These are phyloP conservation scores for Leccinellum rugosiceps DNA, from an alignment of 768 basidiomycete species.

Conservation along the genomic window DNA sequence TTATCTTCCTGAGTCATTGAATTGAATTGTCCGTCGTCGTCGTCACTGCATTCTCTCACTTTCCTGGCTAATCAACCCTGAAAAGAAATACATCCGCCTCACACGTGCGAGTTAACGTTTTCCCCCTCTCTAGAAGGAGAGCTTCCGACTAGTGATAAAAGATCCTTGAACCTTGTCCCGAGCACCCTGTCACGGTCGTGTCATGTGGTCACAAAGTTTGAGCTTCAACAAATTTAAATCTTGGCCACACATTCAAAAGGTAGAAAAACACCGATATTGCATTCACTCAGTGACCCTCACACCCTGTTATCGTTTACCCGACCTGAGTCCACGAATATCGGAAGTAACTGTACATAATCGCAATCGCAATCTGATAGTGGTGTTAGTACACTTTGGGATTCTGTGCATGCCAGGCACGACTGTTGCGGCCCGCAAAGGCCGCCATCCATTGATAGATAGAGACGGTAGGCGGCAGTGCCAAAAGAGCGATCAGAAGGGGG, in stretches of 20 bases:
- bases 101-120: background rate
- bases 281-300: background rate
- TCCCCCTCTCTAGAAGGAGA: background rate
- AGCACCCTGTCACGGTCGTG: background rate
- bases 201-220: background rate
- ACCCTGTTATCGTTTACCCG: background rate
- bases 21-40: background rate
- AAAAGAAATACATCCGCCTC: background rate
- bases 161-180: background rate
- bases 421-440: conserved; percentile 5
- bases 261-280: background rate
- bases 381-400: background rate
- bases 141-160: background rate
- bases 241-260: background rate
- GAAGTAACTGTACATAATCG: background rate
- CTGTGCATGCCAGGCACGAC: conserved; percentile 14
- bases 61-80: background rate
- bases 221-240: background rate
- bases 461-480: background rate
- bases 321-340: conserved; percentile 1
- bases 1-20: background rate
- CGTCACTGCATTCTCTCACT: background rate
- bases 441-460: background rate
- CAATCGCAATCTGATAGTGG: conserved; percentile 4
- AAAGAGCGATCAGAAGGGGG: background rate